Conservation (phyloP, 805 yeast genomes). For the Isabelozyma pseudorhagii region DNA sequence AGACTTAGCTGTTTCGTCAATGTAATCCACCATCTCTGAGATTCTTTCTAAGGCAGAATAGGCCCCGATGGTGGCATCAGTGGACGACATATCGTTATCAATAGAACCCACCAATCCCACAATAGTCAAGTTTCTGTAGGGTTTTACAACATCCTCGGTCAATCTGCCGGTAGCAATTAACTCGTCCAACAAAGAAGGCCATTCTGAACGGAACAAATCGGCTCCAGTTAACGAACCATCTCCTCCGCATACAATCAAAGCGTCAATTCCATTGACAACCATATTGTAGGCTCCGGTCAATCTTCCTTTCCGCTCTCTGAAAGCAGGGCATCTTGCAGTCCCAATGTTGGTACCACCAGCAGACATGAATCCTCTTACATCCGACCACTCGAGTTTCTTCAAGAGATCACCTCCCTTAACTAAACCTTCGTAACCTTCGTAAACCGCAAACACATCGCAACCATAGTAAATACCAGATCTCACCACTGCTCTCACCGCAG, state of each 20-base stretch:
- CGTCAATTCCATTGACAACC: constrained; percentile 71
- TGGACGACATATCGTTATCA: constrained; percentile 82
- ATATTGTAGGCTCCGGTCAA: constrained; percentile 61
- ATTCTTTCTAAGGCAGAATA: constrained; percentile 75
- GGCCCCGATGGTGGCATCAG: constrained; percentile 81
- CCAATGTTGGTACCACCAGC: constrained; percentile 79
- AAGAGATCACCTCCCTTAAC: constrained; percentile 64
- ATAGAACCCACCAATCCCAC: constrained; percentile 81
- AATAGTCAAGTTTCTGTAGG: constrained; percentile 57
- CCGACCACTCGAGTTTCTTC: constrained; percentile 66
- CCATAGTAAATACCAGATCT: constrained; percentile 63
- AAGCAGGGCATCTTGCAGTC: constrained; percentile 70
- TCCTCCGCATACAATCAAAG: constrained; percentile 78
- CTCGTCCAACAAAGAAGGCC: constrained; percentile 70
- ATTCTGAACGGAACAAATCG: constrained; percentile 69
- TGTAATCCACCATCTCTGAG: constrained; percentile 72
- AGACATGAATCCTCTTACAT: constrained; percentile 67
- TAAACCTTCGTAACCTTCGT: constrained; percentile 74
- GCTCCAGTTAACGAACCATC: constrained; percentile 85
- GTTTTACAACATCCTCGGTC: constrained; percentile 42
- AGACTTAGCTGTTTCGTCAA: constrained; percentile 80
- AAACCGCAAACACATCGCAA: constrained; percentile 64
- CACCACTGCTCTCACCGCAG: constrained; percentile 70
- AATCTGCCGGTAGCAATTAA: constrained; percentile 45
- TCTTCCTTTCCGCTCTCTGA: constrained; percentile 65